Base-by-base conservation (phyloP, 257 asterid species). In the Vinca minor region DNA sequence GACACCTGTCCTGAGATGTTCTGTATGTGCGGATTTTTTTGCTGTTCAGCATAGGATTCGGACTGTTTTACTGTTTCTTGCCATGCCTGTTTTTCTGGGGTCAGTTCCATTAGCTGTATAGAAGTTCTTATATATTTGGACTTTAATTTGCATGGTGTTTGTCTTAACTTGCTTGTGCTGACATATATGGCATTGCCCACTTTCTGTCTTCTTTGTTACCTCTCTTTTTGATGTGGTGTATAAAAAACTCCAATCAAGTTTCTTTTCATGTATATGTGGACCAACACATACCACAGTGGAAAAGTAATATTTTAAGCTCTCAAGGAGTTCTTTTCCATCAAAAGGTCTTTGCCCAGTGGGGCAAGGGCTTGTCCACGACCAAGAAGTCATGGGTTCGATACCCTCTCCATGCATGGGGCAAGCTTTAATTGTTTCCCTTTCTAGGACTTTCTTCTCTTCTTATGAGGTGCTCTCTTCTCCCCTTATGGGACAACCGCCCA, bases 221-320 rank as follows among this genome's bases (percentile, higher is more conserved):
- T 48, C 60, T 52, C 62, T 26, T 64, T 59, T 34, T 26, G 20
- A n/a, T n/a, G n/a, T n/a, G 32, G 10, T 35, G 56, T 13, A 38
- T 65, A 61, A 70, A 70, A 62, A 70, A 34, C 75, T 56, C 49
- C 62, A 44, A 58, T 57, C 2, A 65, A 20, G 39, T 52, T 59
- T 59, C 48, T 50, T 64, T 20, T 41, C 44, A 25, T 59, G 49
- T 18, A 59, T 31, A 18, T 10, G 53, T 50, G 68, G 68, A 21
- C 63, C 76, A 5, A 39, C 45, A 29, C 46, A 65, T 47, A 47
- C 39, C 63, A 35, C 54, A 56, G 36, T 62, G 59, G 45, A 45
- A 48, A 62, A 62, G 48, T 53, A 25, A 11, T 52, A 41, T n/a
- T 32, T 66, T 44, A 54, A 50, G 21, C 58, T 42, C 13, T 44